Evolutionary conservation across 129 eudicot genomes (phyloP).

Genomic region (Solidago caesia): DNA sequence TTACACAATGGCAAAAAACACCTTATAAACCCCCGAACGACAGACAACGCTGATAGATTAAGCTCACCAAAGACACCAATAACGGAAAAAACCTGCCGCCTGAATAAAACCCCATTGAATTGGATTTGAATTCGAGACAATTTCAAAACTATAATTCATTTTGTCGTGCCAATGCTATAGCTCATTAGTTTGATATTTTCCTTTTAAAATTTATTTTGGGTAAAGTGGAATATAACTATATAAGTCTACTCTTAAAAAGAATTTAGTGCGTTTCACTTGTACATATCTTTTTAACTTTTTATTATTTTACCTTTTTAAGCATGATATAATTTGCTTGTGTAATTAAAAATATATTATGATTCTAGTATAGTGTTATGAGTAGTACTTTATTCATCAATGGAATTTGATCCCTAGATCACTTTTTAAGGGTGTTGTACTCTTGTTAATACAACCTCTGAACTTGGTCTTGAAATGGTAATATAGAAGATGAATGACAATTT

Average conservation of each 20-base stretch:
- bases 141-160: too few species aligned
- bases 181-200: not conserved
- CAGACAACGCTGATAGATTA: too few species aligned
- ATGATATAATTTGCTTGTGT: not conserved
- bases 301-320: not conserved
- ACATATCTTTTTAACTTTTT: conserved; percentile 1
- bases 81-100: too few species aligned
- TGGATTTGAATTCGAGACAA: too few species aligned
- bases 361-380: too few species aligned
- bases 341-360: not conserved
- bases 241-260: not conserved
- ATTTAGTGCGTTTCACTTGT: conserved; percentile 14
- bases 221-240: conserved; percentile 15
- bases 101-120: too few species aligned
- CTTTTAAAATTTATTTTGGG: not conserved
- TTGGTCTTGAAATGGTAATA: not conserved
- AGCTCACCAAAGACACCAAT: too few species aligned
- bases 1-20: too few species aligned
- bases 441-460: not conserved
- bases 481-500: not conserved
- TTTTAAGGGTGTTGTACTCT: not conserved
- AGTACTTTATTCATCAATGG: too few species aligned
- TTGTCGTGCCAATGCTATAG: too few species aligned
- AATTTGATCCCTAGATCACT: too few species aligned
- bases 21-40: too few species aligned